Evolutionary conservation across 202 grass and related monocot genomes (phyloP).

Genomic region (Cymbopogon flexuosus): DNA sequence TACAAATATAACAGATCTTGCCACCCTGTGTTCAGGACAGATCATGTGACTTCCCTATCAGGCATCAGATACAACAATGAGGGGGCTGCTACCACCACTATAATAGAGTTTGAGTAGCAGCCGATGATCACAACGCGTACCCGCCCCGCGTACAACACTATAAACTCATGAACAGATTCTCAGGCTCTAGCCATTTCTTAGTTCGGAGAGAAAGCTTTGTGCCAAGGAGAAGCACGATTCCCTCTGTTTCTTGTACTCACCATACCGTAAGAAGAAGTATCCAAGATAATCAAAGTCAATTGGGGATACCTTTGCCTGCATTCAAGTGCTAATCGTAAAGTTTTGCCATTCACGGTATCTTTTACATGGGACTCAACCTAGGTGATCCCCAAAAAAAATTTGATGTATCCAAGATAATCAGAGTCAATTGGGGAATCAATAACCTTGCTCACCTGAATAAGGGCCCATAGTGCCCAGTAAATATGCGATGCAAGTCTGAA

Average conservation of each 20-base stretch:
- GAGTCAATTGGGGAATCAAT: neutral
- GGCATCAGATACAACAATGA: constrained; percentile 18
- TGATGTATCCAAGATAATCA: no score
- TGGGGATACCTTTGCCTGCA: constrained; percentile 78
- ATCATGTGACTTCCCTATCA: neutral
- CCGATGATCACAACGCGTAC: neutral
- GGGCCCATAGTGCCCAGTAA: constrained; percentile 92
- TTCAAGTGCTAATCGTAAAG: neutral
- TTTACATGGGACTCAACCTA: neutral
- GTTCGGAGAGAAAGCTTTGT: constrained; percentile 36
- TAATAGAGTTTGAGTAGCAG: neutral
- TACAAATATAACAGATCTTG: neutral
- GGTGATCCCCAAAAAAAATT: neutral
- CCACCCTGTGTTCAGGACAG: neutral
- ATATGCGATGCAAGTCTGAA: constrained; percentile 80
- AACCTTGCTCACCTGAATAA: constrained; percentile 59
- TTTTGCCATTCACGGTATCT: neutral
- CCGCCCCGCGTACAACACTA: neutral
- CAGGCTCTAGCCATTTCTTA: constrained; percentile 21
- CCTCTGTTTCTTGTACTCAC: constrained; percentile 90
- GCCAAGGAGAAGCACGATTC: constrained; percentile 59
- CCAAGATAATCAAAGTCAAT: constrained; percentile 92
- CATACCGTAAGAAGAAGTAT: constrained; percentile 82
- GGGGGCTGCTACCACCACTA: neutral
- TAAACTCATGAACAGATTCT: neutral